Evolutionary conservation across 1,284 basidiomycete genomes (phyloP), one percentile per base, ranked within the genome.

Genomic region (Vanrija pseudolonga): DNA sequence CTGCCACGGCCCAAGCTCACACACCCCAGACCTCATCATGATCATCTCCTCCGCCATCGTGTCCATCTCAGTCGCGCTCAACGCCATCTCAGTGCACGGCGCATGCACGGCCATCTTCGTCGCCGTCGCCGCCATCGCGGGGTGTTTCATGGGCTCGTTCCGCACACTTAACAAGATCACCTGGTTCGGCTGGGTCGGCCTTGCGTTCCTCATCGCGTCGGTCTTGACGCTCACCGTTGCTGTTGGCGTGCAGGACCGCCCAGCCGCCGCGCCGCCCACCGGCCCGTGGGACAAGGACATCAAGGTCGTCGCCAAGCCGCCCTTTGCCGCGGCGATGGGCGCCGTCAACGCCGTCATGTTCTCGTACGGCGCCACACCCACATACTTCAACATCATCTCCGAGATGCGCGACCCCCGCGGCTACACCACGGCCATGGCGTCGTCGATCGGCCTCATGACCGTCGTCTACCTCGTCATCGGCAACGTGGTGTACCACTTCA

Each of bases 221-320:
- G 67, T 76, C 55, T 52, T 76, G 44, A 69, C 69, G 14, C 60
- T 77, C 23, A 71, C 69, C 42, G 64, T 77, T 53, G 71, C 76
- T 15, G 74, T 77, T 18, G 74, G 69, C 22, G 65, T 75, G 4
- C 60, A 68, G 23, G 72, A 73, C 40, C 65, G 75, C 41, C 72
- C 74, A 0, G 56, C 62, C 3, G 58, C 57, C 11, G 68, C 68
- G 0, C 74, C 76, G 11, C 38, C 32, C n/a, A 28, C 50, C 14
- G 47, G 38, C n/a, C 62, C 67, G 0, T 73, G 60, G 60, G 64
- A 67, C 45, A 65, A 65, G 61, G 52, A 66, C 51, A 50, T 69
- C 45, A 55, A 59, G 47, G 38, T 57, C 20, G 39, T 68, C 44
- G 57, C 50, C 36, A 47, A 55, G 22, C 63, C 71, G 2, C 47